Evolutionary conservation across 2,329 filamentous ascomycete species (phyloP), one percentile per base, ranked within the genome.

Genomic region (Aspergillus brasiliensis): DNA sequence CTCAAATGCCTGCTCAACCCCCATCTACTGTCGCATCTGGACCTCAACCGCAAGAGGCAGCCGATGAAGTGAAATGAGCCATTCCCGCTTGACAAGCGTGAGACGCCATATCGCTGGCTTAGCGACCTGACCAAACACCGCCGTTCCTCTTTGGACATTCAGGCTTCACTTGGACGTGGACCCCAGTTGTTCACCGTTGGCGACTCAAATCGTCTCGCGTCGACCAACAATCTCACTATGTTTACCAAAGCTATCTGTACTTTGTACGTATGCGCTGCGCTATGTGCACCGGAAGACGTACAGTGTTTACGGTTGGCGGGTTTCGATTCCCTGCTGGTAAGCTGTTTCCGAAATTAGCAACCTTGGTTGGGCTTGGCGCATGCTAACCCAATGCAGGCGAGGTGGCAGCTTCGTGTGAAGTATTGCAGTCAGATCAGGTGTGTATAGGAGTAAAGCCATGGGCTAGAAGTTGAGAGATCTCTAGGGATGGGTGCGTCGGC

Each of bases 41-140:
- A 19, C 67, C 77, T 38, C 80, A 80, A 64, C 68, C 76, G 7
- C 68, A 76, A 17, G 80, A 81, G 63, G 70, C 72, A 44, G 69
- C 74, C 34, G 81, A 83, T 54, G 81, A 83, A 65, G 72, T 76
- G 38, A 83, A 83, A 81, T 83, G 80, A 75, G 60, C 15, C 10
- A 28, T 31, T n/a, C 53, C 27, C 23, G 25, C 40, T 28, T 15
- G 13, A 56, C 40, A 17, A 27, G 56, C 51, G 56, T 56, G 46
- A 64, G 53, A 54, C 58, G 15, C 54, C 40, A 34, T 57, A 27
- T 58, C 42, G 55, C 47, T 51, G 34, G 56, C 54, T 56, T 48
- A 38, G 46, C 25, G 52, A 44, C 42, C 53, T 42, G 56, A 56
- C 49, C 34, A 34, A 38, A 23, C 38, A 48, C 49, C 38, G 44